Evolutionary conservation across 495 filamentous ascomycete genomes (phyloP).

Genomic region (Recurvomyces mirabilis): DNA sequence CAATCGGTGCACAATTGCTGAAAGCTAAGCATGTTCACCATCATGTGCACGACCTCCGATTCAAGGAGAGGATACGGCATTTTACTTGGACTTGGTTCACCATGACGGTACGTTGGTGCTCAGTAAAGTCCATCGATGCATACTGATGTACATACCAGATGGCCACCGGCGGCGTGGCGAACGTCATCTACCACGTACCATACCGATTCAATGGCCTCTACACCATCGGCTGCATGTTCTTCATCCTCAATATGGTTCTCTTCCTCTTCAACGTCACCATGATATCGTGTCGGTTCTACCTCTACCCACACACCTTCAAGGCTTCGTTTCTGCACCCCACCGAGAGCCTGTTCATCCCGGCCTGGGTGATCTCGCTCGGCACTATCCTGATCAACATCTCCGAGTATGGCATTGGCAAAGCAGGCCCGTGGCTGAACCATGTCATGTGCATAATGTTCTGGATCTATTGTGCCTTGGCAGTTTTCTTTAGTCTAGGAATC

Average conservation of each 20-base stretch:
- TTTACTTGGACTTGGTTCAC: conserved; percentile 38
- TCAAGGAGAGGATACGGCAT: conserved; percentile 29
- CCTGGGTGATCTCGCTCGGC: conserved; percentile 57
- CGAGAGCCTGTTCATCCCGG: conserved; percentile 69
- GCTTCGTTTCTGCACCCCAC: conserved; percentile 65
- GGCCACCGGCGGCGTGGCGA: conserved; percentile 77
- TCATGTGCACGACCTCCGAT: conserved; percentile 17
- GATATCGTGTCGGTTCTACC: conserved; percentile 57
- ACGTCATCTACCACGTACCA: conserved; percentile 61
- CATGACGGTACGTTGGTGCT: conserved; percentile 23
- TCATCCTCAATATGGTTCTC: conserved; percentile 62
- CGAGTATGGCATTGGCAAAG: conserved; percentile 59
- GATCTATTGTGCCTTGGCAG: conserved; percentile 55
- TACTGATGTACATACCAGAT: conserved; percentile 31
- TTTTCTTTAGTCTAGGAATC: conserved; percentile 53
- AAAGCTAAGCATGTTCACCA: conserved; percentile 4
- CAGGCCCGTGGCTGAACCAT: conserved; percentile 56
- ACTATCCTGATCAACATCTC: conserved; percentile 71
- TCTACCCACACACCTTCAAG: conserved; percentile 59
- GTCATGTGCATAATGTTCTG: conserved; percentile 60
- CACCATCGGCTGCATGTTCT: conserved; percentile 60
- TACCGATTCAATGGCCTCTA: conserved; percentile 59
- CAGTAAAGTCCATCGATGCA: background rate
- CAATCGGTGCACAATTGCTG: too few relatives aligned
- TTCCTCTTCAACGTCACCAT: conserved; percentile 59